Evolutionary conservation across 148 eudicot species (phyloP).

Genomic region (Vaccinium corymbosum): DNA sequence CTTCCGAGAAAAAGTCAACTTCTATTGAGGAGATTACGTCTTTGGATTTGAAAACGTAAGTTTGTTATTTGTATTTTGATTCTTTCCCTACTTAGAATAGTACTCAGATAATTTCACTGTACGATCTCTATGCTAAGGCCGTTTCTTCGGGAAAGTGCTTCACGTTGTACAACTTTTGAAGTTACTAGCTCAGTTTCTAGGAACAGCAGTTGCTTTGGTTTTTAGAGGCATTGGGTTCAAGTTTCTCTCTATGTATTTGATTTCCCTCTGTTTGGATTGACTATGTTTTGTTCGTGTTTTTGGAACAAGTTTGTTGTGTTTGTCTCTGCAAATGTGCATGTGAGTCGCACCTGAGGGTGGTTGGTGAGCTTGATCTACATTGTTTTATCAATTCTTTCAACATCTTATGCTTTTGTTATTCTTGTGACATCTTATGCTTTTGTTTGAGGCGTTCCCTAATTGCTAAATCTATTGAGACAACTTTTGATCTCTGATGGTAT

Average conservation of each 20-base stretch:
- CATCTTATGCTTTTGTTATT: neutral
- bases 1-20: constrained; percentile 46
- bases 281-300: neutral
- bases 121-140: neutral
- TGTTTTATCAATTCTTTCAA: neutral
- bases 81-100: neutral
- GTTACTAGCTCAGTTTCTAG: neutral
- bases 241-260: neutral
- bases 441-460: neutral
- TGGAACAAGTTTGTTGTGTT: neutral
- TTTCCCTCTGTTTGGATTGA: neutral
- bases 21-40: constrained; percentile 48
- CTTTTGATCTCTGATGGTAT: neutral
- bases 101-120: neutral
- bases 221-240: neutral
- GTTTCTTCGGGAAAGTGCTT: neutral
- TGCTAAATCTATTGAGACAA: neutral
- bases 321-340: neutral
- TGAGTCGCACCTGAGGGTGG: neutral
- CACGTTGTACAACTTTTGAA: neutral
- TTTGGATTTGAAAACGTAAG: constrained; percentile 76
- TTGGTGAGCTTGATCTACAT: neutral
- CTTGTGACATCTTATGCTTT: neutral
- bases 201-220: neutral
- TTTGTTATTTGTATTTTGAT: neutral